phyloP scores from a whole-genome alignment of 2,329 filamentous ascomycete species.

The Talaromyces atroroseus region DNA sequence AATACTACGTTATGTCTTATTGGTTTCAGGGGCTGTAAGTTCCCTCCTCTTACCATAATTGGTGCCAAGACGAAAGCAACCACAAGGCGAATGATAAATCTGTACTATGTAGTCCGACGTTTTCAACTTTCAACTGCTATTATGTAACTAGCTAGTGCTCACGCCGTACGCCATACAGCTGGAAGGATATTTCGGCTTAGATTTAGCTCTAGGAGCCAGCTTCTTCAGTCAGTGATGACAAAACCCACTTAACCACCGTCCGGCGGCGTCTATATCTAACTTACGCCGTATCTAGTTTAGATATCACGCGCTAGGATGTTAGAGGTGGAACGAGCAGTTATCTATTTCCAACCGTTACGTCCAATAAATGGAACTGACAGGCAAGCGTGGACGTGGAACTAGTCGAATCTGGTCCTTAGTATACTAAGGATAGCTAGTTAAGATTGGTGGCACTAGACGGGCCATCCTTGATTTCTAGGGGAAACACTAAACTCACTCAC shows the following conservation, averaged over 20 bases:
- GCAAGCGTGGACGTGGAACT: constrained; percentile 1
- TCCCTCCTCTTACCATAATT: background rate
- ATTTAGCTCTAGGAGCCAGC: constrained; percentile 45
- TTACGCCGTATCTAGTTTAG: background rate
- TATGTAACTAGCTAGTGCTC: no score
- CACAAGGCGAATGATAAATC: background rate
- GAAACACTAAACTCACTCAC: background rate
- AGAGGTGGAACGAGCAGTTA: background rate
- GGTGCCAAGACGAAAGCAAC: background rate
- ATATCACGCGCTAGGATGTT: background rate
- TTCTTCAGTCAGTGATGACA: background rate
- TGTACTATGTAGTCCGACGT: no score
- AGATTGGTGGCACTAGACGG: background rate
- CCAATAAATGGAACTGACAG: background rate
- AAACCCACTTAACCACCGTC: background rate
- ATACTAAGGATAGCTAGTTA: background rate
- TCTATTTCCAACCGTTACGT: background rate
- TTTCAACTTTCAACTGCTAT: no score
- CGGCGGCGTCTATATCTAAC: background rate
- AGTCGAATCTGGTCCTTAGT: background rate
- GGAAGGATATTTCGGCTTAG: no score
- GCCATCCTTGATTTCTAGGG: background rate
- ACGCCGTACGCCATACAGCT: no score
- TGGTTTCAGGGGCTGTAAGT: no score
- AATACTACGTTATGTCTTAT: no score